Conservation (phyloP, 129 eudicot genomes). For the Artemisia tridentata region DNA sequence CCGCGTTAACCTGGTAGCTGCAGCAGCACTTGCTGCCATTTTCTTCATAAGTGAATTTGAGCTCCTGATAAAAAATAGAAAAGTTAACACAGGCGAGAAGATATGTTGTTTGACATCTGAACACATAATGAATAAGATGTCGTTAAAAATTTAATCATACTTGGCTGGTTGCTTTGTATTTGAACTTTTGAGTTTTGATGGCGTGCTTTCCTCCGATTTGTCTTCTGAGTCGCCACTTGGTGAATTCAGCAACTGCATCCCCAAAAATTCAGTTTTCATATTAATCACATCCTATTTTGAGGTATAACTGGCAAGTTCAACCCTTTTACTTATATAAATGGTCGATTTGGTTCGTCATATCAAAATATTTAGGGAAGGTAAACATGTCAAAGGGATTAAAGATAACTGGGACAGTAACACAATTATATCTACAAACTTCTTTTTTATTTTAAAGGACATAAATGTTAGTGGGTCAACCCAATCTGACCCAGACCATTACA, state of each 20-base stretch:
- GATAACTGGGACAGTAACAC: background rate
- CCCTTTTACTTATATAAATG: background rate
- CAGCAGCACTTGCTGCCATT: slow-evolving; percentile 17
- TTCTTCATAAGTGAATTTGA: slow-evolving; percentile 12
- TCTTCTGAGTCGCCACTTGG: slow-evolving; percentile 22
- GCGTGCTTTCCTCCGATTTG: background rate
- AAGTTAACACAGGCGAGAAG: slow-evolving; percentile 7
- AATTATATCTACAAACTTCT: too few species aligned
- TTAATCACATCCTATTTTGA: background rate
- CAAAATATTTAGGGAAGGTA: background rate
- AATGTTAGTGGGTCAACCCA: slow-evolving; percentile 4
- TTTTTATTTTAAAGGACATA: background rate
- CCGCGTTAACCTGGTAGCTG: slow-evolving; percentile 23
- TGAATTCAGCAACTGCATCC: slow-evolving; percentile 23
- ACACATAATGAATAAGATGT: background rate
- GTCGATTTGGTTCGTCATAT: background rate
- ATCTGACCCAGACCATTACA: background rate
- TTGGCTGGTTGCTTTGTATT: slow-evolving; percentile 24
- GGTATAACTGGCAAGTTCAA: background rate
- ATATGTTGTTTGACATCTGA: slow-evolving; percentile 9
- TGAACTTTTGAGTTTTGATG: slow-evolving; percentile 4
- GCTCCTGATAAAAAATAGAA: slow-evolving; percentile 16
- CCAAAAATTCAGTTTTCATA: background rate
- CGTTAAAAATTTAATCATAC: slow-evolving; percentile 19
- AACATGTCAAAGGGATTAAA: background rate